These are phyloP conservation scores for Centaurea solstitialis DNA, from an alignment of 129 eudicot genomes.

Conservation along the genomic window DNA sequence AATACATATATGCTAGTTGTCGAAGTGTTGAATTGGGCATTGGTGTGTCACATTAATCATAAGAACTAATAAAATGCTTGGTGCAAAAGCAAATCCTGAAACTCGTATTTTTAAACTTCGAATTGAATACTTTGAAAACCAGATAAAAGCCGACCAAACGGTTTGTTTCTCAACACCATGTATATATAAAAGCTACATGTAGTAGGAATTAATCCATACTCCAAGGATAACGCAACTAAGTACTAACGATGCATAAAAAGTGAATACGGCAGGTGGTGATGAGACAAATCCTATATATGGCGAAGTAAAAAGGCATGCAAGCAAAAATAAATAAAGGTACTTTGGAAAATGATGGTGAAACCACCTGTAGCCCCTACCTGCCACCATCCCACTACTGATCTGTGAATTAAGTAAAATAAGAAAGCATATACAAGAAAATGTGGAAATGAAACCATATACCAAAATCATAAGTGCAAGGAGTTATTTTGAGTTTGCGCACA, in stretches of 20 bases:
- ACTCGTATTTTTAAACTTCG: neutral
- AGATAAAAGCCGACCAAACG: neutral
- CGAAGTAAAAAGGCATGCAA: neutral
- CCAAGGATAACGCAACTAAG: neutral
- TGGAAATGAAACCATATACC: neutral
- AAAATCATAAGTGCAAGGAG: no score
- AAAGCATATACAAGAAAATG: neutral
- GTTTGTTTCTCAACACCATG: neutral
- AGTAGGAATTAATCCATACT: neutral
- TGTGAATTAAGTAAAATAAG: neutral
- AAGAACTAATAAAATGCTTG: neutral
- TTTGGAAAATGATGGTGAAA: neutral
- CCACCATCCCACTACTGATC: neutral
- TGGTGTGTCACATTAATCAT: neutral
- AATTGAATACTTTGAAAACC: neutral
- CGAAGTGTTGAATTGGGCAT: neutral
- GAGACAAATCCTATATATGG: neutral
- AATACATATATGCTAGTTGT: neutral
- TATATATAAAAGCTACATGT: neutral
- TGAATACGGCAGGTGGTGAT: neutral
- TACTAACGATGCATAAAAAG: no score
- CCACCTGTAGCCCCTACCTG: neutral
- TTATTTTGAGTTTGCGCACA: no score
- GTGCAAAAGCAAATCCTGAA: neutral
- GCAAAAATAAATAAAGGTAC: neutral